Evolutionary conservation across 805 yeast genomes (phyloP).

Genomic region (Kodamaea fukazawae): DNA sequence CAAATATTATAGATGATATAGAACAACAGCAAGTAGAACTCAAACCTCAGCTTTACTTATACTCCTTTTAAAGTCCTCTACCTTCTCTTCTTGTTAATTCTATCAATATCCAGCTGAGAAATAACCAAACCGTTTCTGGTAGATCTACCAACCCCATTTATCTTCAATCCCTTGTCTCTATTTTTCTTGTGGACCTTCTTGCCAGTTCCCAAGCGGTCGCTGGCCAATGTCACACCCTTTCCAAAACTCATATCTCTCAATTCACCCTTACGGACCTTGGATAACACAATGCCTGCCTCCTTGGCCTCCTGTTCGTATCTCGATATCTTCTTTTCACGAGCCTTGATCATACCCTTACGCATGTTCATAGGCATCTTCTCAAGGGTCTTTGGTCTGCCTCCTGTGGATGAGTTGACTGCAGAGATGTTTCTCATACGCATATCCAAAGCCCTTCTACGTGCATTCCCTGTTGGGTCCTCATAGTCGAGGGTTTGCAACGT

Average conservation of each 20-base stretch:
- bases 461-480: slow-evolving; percentile 65
- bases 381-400: slow-evolving; percentile 45
- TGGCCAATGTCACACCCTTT: slow-evolving; percentile 48
- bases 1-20: no score
- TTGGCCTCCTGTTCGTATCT: slow-evolving; percentile 73
- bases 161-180: slow-evolving; percentile 77
- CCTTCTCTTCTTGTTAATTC: slow-evolving; percentile 22
- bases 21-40: no score
- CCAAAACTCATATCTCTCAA: slow-evolving; percentile 56
- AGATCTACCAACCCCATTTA: slow-evolving; percentile 69
- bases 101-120: slow-evolving; percentile 63
- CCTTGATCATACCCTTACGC: slow-evolving; percentile 77
- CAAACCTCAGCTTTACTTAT: slow-evolving; percentile 2
- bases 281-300: slow-evolving; percentile 87
- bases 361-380: slow-evolving; percentile 88
- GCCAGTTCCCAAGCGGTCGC: slow-evolving; percentile 52
- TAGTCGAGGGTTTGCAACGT: slow-evolving; percentile 61
- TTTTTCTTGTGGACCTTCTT: slow-evolving; percentile 34
- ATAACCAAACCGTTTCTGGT: slow-evolving; percentile 78
- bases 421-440: slow-evolving; percentile 50
- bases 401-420: slow-evolving; percentile 40
- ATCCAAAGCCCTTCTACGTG: slow-evolving; percentile 61
- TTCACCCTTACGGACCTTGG: slow-evolving; percentile 67
- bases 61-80: slow-evolving; percentile 3
- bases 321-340: slow-evolving; percentile 49